Base-by-base conservation (phyloP, 352 stramenopile genomes). In the Chrysophaeum taylorii region DNA sequence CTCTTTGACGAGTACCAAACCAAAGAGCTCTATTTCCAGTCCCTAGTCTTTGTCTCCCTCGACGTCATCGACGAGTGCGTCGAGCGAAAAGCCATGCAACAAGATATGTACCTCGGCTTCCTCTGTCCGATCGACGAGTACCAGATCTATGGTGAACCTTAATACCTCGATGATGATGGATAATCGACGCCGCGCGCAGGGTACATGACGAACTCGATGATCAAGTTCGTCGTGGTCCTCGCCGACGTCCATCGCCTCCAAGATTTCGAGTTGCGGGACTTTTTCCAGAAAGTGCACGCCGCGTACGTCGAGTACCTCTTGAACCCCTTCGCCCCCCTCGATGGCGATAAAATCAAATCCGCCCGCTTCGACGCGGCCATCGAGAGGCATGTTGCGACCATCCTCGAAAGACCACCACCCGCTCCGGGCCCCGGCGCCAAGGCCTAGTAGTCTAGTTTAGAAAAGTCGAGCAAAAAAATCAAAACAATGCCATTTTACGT, bases 91-190 rank as follows among this genome's bases (percentile, higher is more conserved):
- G 25, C 4, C 5, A 2, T 21, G 7, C 50, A 62, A 31, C 23
- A 7, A 31, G 50, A 62, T 31, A 62, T 62, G 50, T 62, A 62
- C 50, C 50, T 62, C 50, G 50, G 50, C 50, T 62, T 62, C 50
- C 50, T 62, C 50, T 62, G 50, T 21, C 50, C 50, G 4, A 31
- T 62, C n/a, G 50, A 62, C 50, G 50, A 62, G 50, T 62, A 39
- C 27, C 50, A 62, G 50, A 37, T 62, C 50, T 62, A 62, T 31
- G 50, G 41, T n/a, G n/a, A n/a, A n/a, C n/a, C n/a, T n/a, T n/a
- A n/a, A n/a, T n/a, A n/a, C 41, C 41, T 48, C 41, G 41, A 48
- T 21, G 21, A 48, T 14, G 21, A 21, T 14, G 41, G 41, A n/a
- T n/a, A n/a, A n/a, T 14, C 41, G 41, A 21, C 41, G 41, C 14